Evolutionary conservation across 192 early-diverging fungal species (phyloP).

Genomic region (Chytriomyces sp.): DNA sequence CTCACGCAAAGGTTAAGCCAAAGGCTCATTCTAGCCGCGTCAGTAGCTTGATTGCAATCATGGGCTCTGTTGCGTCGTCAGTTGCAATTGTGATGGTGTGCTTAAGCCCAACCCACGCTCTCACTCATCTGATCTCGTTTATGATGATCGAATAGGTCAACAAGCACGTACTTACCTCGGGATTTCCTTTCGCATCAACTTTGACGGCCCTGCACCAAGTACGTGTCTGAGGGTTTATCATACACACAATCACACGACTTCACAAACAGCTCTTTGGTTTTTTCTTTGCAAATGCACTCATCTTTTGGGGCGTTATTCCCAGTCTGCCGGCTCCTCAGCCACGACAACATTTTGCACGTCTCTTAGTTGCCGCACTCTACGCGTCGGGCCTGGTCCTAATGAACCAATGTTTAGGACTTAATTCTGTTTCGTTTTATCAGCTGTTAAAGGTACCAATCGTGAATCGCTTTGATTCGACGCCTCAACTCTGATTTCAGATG

Average conservation of each 20-base stretch:
- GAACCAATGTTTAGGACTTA: conserved; percentile 7
- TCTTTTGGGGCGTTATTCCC: conserved; percentile 7
- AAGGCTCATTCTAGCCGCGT: too few species aligned
- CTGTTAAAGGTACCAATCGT: conserved; percentile 8
- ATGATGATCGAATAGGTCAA: conserved; percentile 11
- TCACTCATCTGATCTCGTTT: neutral
- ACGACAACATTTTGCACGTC: neutral
- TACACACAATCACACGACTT: neutral
- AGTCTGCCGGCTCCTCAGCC: neutral
- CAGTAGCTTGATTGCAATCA: conserved; percentile 6
- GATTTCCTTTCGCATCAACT: conserved; percentile 20
- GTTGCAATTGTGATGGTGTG: conserved; percentile 27
- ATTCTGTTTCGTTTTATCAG: conserved; percentile 17
- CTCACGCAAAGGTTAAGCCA: too few species aligned
- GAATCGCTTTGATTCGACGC: neutral
- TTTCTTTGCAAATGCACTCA: conserved; percentile 9
- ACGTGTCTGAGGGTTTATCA: neutral
- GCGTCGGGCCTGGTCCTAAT: conserved; percentile 13
- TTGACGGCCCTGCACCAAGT: conserved; percentile 26
- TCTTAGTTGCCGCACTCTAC: neutral
- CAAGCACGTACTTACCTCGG: conserved; percentile 13
- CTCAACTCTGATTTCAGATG: neutral
- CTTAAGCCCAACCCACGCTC: too few species aligned
- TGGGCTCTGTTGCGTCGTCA: conserved; percentile 21
- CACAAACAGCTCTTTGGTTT: conserved; percentile 11